Base-by-base conservation (phyloP, 495 filamentous ascomycete genomes). In the Xanthoparmelia taractica region DNA sequence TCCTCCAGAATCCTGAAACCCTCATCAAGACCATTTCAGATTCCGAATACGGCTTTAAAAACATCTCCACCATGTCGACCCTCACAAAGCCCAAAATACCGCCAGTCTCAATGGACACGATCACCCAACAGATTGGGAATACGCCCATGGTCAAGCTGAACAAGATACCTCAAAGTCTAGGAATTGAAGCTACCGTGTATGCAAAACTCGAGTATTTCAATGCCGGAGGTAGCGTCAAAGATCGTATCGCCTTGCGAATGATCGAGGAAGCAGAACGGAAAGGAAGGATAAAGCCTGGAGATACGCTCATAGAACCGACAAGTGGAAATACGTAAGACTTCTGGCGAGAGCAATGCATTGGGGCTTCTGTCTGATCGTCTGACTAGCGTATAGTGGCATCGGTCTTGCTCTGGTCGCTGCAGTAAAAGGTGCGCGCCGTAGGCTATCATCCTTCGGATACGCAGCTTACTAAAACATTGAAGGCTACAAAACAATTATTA, bases 121-220 rank as follows among this genome's bases (percentile, higher is more conserved):
- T 88, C 64, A 80, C 78, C 31, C 77, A 88, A 69, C 84, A 87
- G 65, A 97, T 99, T 67, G 94, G 94, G 68, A 95, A 95, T 74
- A 97, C 95, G 17, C 94, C 94, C 7, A 82, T 99, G 40, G 92
- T 99, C 23, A 87, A 87, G 29, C 80, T 99, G 65, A 97, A 97
- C 77, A 87, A 84, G 70, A 84, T 99, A 65, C 95, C 94, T 11
- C 89, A 93, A 70, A 90, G 87, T 60, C 75, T 96, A 12, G 92
- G 92, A 41, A 92, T 99, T 70, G 84, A 96, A 73, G 85, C 86
- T 62, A 87, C 91, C 47, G 86, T 99, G 41, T 99, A 93, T 76
- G 95, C 89, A 57, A 99, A 99, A 73, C 81, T 91, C 60, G 94
- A 99, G 74, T 88, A 90, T 63, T 97, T 97, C 82, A 97, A 96